Base-by-base conservation (phyloP, 768 basidiomycete species). In the Psilocybe subaeruginosa region DNA sequence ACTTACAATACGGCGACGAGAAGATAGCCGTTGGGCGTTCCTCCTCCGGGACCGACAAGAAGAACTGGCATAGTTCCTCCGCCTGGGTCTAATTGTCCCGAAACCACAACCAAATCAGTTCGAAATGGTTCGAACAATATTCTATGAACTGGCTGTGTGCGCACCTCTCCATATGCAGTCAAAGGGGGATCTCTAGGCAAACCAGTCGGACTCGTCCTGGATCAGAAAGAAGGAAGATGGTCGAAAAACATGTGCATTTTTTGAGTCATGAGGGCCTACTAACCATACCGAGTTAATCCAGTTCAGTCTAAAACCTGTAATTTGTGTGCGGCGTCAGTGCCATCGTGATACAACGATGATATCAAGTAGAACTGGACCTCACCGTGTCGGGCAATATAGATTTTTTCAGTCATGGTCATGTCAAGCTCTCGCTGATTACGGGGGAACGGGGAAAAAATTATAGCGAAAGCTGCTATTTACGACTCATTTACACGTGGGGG, bases 1-100 rank as follows among this genome's bases (percentile, higher is more conserved):
- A 70, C 74, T 68, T 76, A 92, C 92, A 95, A 69, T 90, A 93
- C 7, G 92, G 92, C 8, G 92, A 94, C 9, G 91, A 92, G 72
- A 92, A 89, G 59, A 94, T 90, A 4, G 84, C 88, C 1, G 89
- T 93, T 1, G 93, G 93, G 11, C 83, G 80, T 47, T 88, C 81
- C 6, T 86, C 80, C 56, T 83, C 80, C 14, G 91, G 89, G 14
- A 93, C 76, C 7, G 84, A 82, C 19, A 77, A 62, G 65, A 93
- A 86, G 71, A 90, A 84, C 14, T 78, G 75, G 1, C 86, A 89
- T 19, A 93, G 75, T 70, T 94, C 91, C 57, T 83, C 72, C 1
- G 93, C 92, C 76, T 95, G 93, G 14, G 78, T 75, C 85, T 91
- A 52, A 23, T 19, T 47, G 51, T 43, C 52, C 17, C 57, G 56